These are phyloP conservation scores for Candida frijolesensis DNA, from an alignment of 1,139 yeast species.

Conservation along the genomic window DNA sequence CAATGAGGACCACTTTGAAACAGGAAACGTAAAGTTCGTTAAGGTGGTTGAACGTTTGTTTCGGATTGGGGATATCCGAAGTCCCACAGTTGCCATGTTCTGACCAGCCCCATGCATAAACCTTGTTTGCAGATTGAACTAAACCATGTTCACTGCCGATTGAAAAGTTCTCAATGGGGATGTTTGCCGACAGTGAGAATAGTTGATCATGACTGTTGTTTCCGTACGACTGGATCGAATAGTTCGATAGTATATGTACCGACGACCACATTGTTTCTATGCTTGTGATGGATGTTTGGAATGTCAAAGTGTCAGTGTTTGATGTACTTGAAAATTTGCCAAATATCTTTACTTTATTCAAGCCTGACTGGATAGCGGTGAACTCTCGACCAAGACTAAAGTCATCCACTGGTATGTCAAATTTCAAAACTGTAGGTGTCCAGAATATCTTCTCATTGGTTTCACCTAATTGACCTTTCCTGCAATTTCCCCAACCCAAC, in stretches of 20 bases:
- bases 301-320: not conserved
- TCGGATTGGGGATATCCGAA: constrained; percentile 8
- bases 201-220: constrained; percentile 78
- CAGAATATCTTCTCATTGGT: constrained; percentile 21
- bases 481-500: constrained; percentile 83
- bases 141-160: constrained; percentile 92
- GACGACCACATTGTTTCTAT: constrained; percentile 82
- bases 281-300: not conserved
- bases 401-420: constrained; percentile 15
- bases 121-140: constrained; percentile 33
- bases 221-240: constrained; percentile 55
- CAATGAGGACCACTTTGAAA: constrained; percentile 30
- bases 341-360: constrained; percentile 13
- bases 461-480: constrained; percentile 70
- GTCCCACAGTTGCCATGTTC: constrained; percentile 96
- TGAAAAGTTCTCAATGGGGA: constrained; percentile 24
- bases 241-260: constrained; percentile 45
- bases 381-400: constrained; percentile 51
- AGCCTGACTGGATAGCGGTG: constrained; percentile 25
- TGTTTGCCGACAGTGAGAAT: constrained; percentile 25
- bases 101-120: constrained; percentile 96
- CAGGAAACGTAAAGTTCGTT: constrained; percentile 36
- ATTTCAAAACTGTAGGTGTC: constrained; percentile 29
- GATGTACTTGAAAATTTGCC: constrained; percentile 18
- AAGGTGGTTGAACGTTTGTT: constrained; percentile 36